A percentile compares a stretch with the other conserved stretches of the same genome.
These are phyloP conservation scores for Rozella allomycis DNA, from an alignment of 371 early-diverging fungal species.

Conservation along the genomic window DNA sequence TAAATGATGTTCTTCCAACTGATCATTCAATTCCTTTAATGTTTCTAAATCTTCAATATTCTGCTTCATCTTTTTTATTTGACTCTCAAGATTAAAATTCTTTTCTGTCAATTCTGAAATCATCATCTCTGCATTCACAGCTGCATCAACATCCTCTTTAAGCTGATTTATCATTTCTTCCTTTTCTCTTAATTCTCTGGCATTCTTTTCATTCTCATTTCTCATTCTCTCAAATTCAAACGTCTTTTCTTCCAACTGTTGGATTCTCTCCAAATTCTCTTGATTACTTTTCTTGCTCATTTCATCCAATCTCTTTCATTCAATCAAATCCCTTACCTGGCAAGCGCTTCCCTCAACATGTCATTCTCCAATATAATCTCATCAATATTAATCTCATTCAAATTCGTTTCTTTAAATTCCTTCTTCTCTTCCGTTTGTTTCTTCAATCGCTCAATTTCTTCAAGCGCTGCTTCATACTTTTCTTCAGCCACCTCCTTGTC, in stretches of 20 bases:
- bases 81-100: slow-evolving; percentile 37
- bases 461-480: slow-evolving; percentile 45
- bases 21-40: slow-evolving; percentile 66
- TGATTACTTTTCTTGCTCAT: slow-evolving; percentile 46
- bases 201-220: background rate
- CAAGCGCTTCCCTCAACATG: slow-evolving; percentile 60
- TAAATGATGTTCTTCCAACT: slow-evolving; percentile 70
- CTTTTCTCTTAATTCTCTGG: background rate
- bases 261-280: slow-evolving; percentile 37
- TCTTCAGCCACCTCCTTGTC: slow-evolving; percentile 86
- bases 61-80: slow-evolving; percentile 47
- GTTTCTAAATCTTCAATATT: slow-evolving; percentile 71
- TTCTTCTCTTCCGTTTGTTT: slow-evolving; percentile 57
- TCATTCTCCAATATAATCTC: slow-evolving; percentile 63
- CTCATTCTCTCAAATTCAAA: slow-evolving; percentile 31
- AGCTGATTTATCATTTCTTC: slow-evolving; percentile 17
- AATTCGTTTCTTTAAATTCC: background rate
- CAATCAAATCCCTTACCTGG: too few species aligned
- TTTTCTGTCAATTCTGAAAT: slow-evolving; percentile 52
- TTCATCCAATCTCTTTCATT: slow-evolving; percentile 66
- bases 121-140: slow-evolving; percentile 51
- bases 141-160: slow-evolving; percentile 57
- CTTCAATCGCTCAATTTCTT: slow-evolving; percentile 42
- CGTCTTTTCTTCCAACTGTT: slow-evolving; percentile 45
- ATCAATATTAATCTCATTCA: slow-evolving; percentile 31